Evolutionary conservation across 177 flowering plant genomes (phyloP).

Genomic region (Telopea speciosissima): DNA sequence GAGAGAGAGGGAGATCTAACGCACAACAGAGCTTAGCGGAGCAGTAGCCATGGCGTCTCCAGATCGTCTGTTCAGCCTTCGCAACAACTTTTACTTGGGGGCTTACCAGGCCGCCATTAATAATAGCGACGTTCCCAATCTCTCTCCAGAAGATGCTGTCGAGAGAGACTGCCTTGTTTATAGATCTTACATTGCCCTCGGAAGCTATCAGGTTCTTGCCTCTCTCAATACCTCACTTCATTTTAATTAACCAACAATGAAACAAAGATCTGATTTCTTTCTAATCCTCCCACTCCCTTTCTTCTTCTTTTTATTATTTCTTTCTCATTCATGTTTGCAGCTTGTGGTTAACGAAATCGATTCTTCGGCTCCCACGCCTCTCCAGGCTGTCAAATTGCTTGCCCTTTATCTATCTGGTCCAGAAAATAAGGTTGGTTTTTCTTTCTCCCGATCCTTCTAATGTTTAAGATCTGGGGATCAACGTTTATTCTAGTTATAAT

Average conservation of each 20-base stretch:
- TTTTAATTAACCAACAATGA: not conserved
- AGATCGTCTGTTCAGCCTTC: constrained; percentile 66
- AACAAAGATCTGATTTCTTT: too few species aligned
- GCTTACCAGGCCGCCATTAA: constrained; percentile 93
- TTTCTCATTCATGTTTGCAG: constrained; percentile 24
- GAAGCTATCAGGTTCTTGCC: constrained; percentile 54
- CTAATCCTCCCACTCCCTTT: too few species aligned
- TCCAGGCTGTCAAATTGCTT: constrained; percentile 90
- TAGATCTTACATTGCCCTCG: constrained; percentile 95
- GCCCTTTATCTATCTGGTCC: constrained; percentile 72
- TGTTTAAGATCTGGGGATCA: constrained; percentile 4
- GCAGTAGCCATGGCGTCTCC: constrained; percentile 29
- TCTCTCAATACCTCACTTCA: not conserved
- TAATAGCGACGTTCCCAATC: constrained; percentile 76
- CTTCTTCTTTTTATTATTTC: not conserved
- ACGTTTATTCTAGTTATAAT: not conserved
- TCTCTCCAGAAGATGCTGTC: constrained; percentile 73
- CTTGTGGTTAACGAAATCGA: constrained; percentile 85
- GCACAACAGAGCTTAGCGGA: not conserved
- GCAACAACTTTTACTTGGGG: constrained; percentile 88
- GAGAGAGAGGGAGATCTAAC: too few species aligned
- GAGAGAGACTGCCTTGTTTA: constrained; percentile 79
- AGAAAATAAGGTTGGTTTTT: constrained; percentile 50
- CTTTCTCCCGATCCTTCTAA: not conserved
- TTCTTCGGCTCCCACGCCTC: constrained; percentile 73